phyloP scores from a whole-genome alignment of 139 green algal genomes.

The Dunaliella sp. region DNA sequence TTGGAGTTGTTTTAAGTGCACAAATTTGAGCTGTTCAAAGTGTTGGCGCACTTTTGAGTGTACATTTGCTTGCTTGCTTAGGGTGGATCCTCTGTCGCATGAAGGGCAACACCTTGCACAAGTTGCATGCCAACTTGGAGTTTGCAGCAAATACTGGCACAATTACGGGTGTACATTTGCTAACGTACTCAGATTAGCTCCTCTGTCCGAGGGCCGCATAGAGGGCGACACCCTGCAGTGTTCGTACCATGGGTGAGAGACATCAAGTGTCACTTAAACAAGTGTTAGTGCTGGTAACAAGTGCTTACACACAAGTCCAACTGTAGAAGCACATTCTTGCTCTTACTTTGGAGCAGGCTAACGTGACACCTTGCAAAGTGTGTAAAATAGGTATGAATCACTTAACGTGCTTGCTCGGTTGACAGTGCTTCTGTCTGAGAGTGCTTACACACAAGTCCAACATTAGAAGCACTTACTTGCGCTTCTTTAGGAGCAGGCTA shows the following conservation, averaged over 20 bases:
- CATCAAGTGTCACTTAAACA: too few species aligned
- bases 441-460: too few species aligned
- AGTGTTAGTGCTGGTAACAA: too few species aligned
- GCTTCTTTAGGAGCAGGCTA: too few species aligned
- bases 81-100: not conserved
- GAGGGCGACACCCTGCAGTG: conserved; percentile 40
- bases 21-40: too few species aligned
- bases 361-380: too few species aligned
- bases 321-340: too few species aligned
- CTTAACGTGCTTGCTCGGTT: not conserved
- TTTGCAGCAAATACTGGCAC: not conserved
- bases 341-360: too few species aligned
- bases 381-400: not conserved
- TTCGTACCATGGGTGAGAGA: conserved; percentile 14
- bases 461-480: too few species aligned
- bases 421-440: too few species aligned
- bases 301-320: too few species aligned
- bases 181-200: conserved; percentile 29
- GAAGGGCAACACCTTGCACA: not conserved
- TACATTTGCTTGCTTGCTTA: not conserved
- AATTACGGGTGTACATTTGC: not conserved
- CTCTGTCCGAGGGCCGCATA: conserved; percentile 38
- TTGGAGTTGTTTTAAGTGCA: not conserved
- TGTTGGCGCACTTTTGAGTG: not conserved
- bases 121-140: too few species aligned